phyloP scores from a whole-genome alignment of 805 yeast genomes.

The Starmera caribaea region DNA sequence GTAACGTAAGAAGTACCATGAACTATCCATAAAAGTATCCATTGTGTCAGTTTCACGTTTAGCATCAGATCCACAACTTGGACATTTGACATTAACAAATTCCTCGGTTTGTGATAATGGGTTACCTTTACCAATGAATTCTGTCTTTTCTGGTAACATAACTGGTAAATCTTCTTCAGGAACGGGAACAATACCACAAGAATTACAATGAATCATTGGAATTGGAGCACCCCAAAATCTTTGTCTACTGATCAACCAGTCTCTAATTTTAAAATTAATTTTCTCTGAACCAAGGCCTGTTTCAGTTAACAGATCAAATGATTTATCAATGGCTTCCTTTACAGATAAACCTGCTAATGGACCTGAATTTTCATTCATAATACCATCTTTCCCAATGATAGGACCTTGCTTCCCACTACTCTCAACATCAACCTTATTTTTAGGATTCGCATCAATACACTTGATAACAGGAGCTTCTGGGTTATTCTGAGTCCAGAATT shows the following conservation, averaged over 20 bases:
- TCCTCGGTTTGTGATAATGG: conserved; percentile 61
- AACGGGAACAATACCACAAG: conserved; percentile 88
- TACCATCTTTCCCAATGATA: conserved; percentile 33
- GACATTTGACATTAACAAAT: conserved; percentile 71
- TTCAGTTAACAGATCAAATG: conserved; percentile 32
- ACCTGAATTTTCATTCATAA: conserved; percentile 37
- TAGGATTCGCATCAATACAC: conserved; percentile 10
- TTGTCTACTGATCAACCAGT: conserved; percentile 93
- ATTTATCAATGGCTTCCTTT: conserved; percentile 39
- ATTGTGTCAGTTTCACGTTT: conserved; percentile 92
- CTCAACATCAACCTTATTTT: conserved; percentile 4
- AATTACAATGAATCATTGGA: conserved; percentile 80
- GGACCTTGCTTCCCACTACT: conserved; percentile 16
- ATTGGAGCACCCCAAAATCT: conserved; percentile 99
- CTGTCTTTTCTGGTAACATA: conserved; percentile 50
- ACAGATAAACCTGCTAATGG: conserved; percentile 40
- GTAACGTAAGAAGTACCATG: conserved; percentile 91
- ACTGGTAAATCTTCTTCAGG: conserved; percentile 87
- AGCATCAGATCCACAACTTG: conserved; percentile 67
- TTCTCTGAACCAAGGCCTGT: conserved; percentile 34
- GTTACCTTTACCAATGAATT: conserved; percentile 41
- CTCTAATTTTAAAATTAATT: conserved; percentile 62
- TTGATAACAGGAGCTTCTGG: conserved; percentile 23
- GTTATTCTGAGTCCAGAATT: conserved; percentile 64
- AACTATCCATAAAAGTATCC: conserved; percentile 98